Base-by-base conservation (phyloP, 176 grass and related monocot genomes). In the Metroxylon sagu region DNA sequence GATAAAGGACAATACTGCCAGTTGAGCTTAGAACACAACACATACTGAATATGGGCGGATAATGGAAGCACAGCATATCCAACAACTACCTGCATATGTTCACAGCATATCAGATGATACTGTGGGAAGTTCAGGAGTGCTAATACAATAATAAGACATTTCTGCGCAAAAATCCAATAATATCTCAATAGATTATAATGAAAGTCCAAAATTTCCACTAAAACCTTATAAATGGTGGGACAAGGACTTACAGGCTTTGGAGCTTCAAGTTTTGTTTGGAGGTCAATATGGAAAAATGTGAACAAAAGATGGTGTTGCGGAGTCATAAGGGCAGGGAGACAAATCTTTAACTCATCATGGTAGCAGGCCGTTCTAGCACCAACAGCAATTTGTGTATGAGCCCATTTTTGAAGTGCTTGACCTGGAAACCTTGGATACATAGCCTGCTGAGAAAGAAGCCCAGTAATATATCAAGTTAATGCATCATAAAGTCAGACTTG, bases 341-440 rank as follows among this genome's bases (percentile, higher is more conserved):
- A 88, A 64, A 98, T 83, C 71, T n/a, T 92, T 98, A 76, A 98
- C 82, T 98, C 93, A 73, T 98, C 93, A 61, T 98, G 93, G 29
- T 98, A 98, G 61, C 82, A 92, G 29, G 88, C 79, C 59, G 82
- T 85, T 76, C 84, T 88, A 14, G 84, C 79, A 68, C 84, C 82
- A 65, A 80, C 65, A 23, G 93, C 82, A 81, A 98, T 92, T 67
- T 98, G 93, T 12, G 88, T 92, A 75, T 98, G 84, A 25, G 54
- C 84, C 79, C 70, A 92, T 75, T 98, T 98, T 61, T 98, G 79
- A 68, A 88, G 82, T 62, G 72, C 50, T 61, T 73, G 71, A 62
- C 75, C 83, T 53, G 25, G 59, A 48, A 92, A 84, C 67, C 67
- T 98, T 64, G 93, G 70, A 79, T 88, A 83, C 55, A 98, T 68